Conservation (phyloP, 2,329 filamentous ascomycete genomes). For the Colletotrichum cordylinicola region DNA sequence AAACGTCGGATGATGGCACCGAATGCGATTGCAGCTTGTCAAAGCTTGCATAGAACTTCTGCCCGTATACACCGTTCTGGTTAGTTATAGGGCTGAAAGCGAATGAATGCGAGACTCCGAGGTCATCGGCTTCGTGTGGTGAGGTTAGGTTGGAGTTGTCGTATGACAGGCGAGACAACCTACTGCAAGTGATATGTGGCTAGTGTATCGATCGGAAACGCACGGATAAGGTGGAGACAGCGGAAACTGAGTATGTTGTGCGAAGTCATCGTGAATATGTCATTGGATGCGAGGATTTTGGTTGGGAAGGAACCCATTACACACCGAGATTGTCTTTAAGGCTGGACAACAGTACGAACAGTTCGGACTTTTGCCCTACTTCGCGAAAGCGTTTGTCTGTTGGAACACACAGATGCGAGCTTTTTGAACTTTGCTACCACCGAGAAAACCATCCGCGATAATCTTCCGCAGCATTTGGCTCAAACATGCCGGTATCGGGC, state of each 20-base stretch:
- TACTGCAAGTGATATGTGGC: neutral
- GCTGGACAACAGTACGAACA: neutral
- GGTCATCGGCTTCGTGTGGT: neutral
- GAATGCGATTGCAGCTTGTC: neutral
- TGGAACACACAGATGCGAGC: accelerated
- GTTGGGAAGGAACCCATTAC: neutral
- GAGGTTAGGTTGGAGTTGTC: neutral
- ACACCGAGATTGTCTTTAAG: neutral
- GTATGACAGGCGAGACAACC: neutral
- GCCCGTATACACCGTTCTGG: neutral
- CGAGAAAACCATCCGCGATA: neutral
- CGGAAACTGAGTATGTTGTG: neutral
- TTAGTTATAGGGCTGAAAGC: neutral
- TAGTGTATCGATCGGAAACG: neutral
- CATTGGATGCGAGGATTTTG: neutral
- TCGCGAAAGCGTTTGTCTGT: neutral
- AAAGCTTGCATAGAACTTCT: neutral
- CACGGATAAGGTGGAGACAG: neutral
- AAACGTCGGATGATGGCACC: neutral
- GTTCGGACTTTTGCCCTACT: neutral
- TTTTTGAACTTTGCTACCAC: neutral
- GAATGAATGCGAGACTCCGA: neutral
- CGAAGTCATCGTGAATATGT: neutral
- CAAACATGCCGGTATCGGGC: accelerated
- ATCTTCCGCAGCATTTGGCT: neutral